Base-by-base conservation (phyloP, 192 early-diverging fungal genomes). In the Coemansia sp. region DNA sequence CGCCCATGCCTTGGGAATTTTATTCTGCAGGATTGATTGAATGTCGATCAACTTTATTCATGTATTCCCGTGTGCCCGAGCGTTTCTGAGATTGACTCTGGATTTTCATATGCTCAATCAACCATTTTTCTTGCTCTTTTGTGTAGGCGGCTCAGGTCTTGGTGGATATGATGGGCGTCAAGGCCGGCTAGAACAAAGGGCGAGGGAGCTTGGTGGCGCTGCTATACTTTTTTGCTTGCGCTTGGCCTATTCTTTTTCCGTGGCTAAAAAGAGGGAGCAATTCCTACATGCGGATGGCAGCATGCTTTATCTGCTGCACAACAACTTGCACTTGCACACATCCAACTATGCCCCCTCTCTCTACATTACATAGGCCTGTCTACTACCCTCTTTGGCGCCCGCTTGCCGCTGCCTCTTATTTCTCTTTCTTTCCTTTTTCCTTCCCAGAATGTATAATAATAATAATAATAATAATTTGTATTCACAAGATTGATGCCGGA, bases 121-220 rank as follows among this genome's bases (percentile, higher is more conserved):
- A 18, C 61, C 16, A 23, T 21, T 55, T 33, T 55, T 24, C 34
- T 24, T 48, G 36, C 16, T 62, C 45, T 63, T 35, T 40, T n/a
- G 53, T 72, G 56, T 82, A 82, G 79, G 82, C 82, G 59, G 82
- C 82, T 18, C 82, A 84, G 69, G 77, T 84, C 20, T 68, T 84
- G 53, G 71, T 84, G 43, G 77, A 84, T 46, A 84, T 84, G 82
- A 73, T 79, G 70, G 60, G 65, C 51, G 42, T 73, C 26, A 78
- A 76, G 63, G 37, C 69, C 28, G 26, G 39, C 46, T 80, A 62
- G 65, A 66, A 28, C 26, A 28, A 53, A 26, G 51, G 14, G 51
- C 51, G 51, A 31, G 11, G 14, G 51, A 45, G 43, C 43, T 28
- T 53, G 51, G 51, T 50, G 48, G 48, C 48, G 48, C 48, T 10